phyloP scores from a whole-genome alignment of 148 eudicot genomes.

The Camellia sinensis region DNA sequence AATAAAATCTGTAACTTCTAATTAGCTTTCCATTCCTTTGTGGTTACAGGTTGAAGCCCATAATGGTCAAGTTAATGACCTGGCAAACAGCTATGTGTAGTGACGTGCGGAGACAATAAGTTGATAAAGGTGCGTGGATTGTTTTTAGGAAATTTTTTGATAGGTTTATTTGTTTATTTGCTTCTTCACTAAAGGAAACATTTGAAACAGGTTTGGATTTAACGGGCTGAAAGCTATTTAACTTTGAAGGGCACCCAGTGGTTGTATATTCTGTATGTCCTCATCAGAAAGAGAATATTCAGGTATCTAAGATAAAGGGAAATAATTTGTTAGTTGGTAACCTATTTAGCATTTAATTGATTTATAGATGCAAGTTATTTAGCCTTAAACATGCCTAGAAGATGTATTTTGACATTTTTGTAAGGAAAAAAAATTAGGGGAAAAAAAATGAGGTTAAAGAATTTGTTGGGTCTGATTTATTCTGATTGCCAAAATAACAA shows the following conservation, averaged over 20 bases:
- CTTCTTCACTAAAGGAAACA: slow-evolving; percentile 11
- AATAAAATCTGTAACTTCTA: not conserved
- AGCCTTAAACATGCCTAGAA: too few relatives aligned
- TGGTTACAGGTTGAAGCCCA: slow-evolving; percentile 78
- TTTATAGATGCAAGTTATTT: not conserved
- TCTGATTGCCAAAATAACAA: not conserved
- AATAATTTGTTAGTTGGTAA: not conserved
- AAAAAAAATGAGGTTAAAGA: too few relatives aligned
- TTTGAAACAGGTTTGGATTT: slow-evolving; percentile 77
- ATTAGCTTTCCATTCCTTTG: slow-evolving; percentile 6
- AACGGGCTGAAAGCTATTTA: slow-evolving; percentile 62
- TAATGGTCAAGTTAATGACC: slow-evolving; percentile 81
- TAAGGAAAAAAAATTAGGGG: too few relatives aligned
- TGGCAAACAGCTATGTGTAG: slow-evolving; percentile 76
- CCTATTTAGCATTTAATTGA: not conserved
- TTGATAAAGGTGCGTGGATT: slow-evolving; percentile 57
- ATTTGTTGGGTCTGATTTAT: too few relatives aligned
- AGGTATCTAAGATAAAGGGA: slow-evolving; percentile 38
- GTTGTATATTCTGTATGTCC: slow-evolving; percentile 90
- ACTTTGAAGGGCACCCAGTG: slow-evolving; percentile 93
- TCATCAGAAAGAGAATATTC: slow-evolving; percentile 87
- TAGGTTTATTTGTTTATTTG: not conserved
- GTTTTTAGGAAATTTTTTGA: not conserved
- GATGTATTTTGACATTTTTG: too few relatives aligned
- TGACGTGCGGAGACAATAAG: slow-evolving; percentile 95